Base-by-base conservation (phyloP, 768 basidiomycete genomes). In the Suillus plorans region DNA sequence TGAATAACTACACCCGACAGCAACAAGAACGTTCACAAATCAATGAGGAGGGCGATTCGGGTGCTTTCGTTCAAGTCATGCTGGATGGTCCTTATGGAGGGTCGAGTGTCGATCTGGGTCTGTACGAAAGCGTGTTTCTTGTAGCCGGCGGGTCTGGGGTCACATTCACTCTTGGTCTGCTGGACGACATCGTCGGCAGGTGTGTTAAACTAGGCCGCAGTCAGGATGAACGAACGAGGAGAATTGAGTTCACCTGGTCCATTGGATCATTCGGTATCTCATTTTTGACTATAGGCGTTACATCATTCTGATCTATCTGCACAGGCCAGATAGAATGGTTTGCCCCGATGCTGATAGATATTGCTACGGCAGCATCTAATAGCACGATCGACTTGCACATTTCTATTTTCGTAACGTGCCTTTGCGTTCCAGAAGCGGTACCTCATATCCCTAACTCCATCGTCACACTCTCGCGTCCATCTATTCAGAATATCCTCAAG, bases 61-160 rank as follows among this genome's bases (percentile, higher is more conserved):
- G 70, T 3, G 77, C 74, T 0, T 73, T 76, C 1, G 83, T 91
- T 1, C 88, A 88, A 28, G 89, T 94, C 42, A 87, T 94, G 83
- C 70, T 96, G 56, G 94, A 95, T 64, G 95, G 94, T 1, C 94
- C 95, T 0, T 95, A 95, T 71, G 94, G 94, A 4, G 93, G 94
- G 0, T 88, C 87, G 31, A 83, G 85, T 25, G 71, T 95, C 66
- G 90, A 92, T 70, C 77, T 93, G 16, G 87, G 85, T 1, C 76
- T 80, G 39, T 90, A 86, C 64, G 94, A 94, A 75, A 85, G 81
- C 20, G 90, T 87, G 20, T 68, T 95, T 13, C 80, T 96, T 34
- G 77, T 96, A 34, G 89, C 93, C 1, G 95, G 95, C 2, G 95
- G 95, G 2, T 89, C 89, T 8, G 95, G 95, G 0, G 85, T 87